Percentiles rank a stretch among this genome's conserved stretches.
phyloP scores from a whole-genome alignment of 192 early-diverging fungal species.

The Linnemannia zychae region DNA sequence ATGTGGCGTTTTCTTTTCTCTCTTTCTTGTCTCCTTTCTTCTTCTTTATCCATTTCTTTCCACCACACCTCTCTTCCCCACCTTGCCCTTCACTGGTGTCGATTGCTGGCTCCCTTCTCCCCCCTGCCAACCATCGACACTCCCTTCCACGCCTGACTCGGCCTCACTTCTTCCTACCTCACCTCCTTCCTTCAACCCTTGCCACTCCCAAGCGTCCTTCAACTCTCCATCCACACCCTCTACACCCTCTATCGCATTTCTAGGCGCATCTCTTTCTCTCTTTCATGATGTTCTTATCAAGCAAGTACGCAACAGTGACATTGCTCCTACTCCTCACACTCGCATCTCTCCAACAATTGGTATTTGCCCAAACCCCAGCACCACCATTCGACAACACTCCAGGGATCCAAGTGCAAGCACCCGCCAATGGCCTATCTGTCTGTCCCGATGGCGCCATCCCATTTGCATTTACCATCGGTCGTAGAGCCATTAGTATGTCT shows the following conservation, averaged over 20 bases:
- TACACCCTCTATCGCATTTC: neutral
- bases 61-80: neutral
- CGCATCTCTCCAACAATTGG: neutral
- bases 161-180: neutral
- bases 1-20: neutral
- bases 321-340: neutral
- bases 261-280: neutral
- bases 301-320: neutral
- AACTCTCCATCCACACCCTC: neutral
- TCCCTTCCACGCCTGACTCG: neutral
- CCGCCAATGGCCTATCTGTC: slow-evolving; percentile 4
- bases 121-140: neutral
- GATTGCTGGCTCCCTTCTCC: neutral
- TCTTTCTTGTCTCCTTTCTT: neutral
- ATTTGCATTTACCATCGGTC: too few relatives aligned
- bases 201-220: too few relatives aligned
- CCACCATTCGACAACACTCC: slow-evolving; percentile 16
- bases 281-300: neutral
- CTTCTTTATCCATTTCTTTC: neutral
- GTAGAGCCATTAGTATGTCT: neutral
- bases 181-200: neutral
- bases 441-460: neutral
- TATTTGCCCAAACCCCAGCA: neutral
- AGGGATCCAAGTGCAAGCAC: neutral
- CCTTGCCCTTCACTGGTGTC: neutral